Conservation (phyloP, 768 basidiomycete species). For the Fomitopsis pulvina region DNA sequence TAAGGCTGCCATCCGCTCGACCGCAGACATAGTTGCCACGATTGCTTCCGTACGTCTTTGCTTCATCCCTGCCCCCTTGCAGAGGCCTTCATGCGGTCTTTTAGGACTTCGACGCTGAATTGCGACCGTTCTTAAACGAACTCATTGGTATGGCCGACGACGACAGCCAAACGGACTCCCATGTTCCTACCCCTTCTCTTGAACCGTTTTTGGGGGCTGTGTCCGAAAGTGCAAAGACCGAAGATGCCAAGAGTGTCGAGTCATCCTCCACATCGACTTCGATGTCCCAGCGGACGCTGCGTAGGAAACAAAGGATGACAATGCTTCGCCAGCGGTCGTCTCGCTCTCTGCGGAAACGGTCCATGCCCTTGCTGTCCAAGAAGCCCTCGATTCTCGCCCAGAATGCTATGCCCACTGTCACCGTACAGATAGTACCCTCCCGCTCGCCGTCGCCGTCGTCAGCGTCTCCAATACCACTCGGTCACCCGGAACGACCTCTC, state of each 20-base stretch:
- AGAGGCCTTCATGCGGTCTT: too few species aligned
- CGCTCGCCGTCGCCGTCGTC: conserved; percentile 3
- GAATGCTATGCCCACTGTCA: not conserved
- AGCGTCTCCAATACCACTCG: conserved; percentile 9
- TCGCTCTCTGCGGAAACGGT: conserved; percentile 17
- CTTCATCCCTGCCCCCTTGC: too few species aligned
- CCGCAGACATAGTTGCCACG: conserved; percentile 13
- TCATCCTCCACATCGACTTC: not conserved
- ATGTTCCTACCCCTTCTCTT: not conserved
- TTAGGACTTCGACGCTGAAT: conserved; percentile 6
- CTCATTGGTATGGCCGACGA: conserved; percentile 3
- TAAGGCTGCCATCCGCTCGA: conserved; percentile 13
- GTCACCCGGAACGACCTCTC: conserved; percentile 18
- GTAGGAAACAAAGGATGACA: conserved; percentile 15
- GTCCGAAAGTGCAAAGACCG: not conserved
- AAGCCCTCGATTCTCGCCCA: conserved; percentile 5
- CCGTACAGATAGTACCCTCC: not conserved
- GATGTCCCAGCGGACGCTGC: conserved; percentile 3
- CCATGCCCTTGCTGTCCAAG: conserved; percentile 5
- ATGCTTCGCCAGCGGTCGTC: conserved; percentile 18
- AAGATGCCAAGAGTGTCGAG: not conserved
- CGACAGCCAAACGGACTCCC: not conserved
- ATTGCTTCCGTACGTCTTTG: conserved; percentile 8
- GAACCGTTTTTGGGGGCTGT: not conserved
- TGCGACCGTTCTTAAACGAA: conserved; percentile 13